Conservation (phyloP, 345 rosid species). For the Salix koriyanagi region DNA sequence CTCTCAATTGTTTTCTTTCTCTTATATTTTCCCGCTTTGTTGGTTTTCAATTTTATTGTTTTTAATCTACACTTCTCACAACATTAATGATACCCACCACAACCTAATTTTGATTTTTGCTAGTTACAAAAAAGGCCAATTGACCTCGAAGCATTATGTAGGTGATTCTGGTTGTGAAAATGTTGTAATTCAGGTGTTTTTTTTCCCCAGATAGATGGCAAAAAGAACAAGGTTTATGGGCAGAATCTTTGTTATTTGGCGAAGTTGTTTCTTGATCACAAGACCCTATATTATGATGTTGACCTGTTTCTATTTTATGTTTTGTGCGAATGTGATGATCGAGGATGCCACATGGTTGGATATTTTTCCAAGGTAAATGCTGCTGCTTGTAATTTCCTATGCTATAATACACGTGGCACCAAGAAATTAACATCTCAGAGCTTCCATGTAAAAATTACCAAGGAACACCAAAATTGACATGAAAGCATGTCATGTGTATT, state of each 20-base stretch:
- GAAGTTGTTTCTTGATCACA: slow-evolving; percentile 95
- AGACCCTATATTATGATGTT: slow-evolving; percentile 97
- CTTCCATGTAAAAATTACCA: not conserved
- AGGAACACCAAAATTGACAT: not conserved
- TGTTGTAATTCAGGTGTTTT: not conserved
- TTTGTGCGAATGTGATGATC: slow-evolving; percentile 96
- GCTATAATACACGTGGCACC: not conserved
- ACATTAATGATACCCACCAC: not conserved
- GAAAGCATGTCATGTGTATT: not conserved
- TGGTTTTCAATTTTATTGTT: not conserved
- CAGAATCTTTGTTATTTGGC: slow-evolving; percentile 99
- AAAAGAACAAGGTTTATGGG: slow-evolving; percentile 97
- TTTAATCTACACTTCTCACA: not conserved
- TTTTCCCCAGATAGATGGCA: slow-evolving; percentile 64
- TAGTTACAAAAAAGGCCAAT: not conserved
- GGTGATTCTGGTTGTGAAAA: not conserved
- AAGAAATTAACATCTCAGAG: not conserved
- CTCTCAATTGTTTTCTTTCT: not conserved
- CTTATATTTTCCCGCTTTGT: not conserved
- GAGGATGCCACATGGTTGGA: slow-evolving; percentile 99
- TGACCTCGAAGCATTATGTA: not conserved
- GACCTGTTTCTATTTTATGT: slow-evolving; percentile 89
- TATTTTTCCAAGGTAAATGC: slow-evolving; percentile 86
- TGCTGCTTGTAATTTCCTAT: not conserved
- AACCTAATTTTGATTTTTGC: not conserved